phyloP scores from a whole-genome alignment of 805 yeast genomes.

The Candida odintsovae region DNA sequence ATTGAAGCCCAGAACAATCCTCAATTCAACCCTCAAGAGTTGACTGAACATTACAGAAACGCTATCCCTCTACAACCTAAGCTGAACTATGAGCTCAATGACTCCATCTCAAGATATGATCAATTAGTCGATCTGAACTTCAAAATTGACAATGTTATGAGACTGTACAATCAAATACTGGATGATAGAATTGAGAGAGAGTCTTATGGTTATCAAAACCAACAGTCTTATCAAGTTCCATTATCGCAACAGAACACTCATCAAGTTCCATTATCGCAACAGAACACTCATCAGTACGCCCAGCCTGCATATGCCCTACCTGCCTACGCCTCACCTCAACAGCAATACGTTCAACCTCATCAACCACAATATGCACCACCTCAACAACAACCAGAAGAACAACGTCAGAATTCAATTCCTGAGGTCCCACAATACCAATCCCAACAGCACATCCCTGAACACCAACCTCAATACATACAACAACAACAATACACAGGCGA shows the following conservation, averaged over 20 bases:
- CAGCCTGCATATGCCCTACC: neutral
- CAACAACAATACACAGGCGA: neutral
- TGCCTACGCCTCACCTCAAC: constrained; percentile 2
- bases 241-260: constrained; percentile 7
- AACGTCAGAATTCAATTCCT: neutral
- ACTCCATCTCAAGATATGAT: constrained; percentile 58
- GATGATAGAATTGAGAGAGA: constrained; percentile 48
- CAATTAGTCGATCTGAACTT: constrained; percentile 65
- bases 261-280: neutral
- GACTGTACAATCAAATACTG: constrained; percentile 69
- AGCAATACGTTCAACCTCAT: constrained; percentile 6
- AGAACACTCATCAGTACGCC: constrained; percentile 1
- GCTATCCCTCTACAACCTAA: constrained; percentile 65
- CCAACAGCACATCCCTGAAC: constrained; percentile 3
- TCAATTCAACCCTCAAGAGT: constrained; percentile 34
- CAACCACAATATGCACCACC: neutral
- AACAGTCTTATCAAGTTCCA: constrained; percentile 17
- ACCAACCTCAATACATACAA: constrained; percentile 5
- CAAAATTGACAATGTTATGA: constrained; percentile 68
- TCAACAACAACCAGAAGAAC: neutral
- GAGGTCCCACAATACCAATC: constrained; percentile 3
- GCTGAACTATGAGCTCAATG: constrained; percentile 51
- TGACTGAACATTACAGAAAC: constrained; percentile 53
- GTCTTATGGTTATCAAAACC: constrained; percentile 6
- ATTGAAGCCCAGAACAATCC: constrained; percentile 28